Evolutionary conservation across 495 filamentous ascomycete genomes (phyloP).

Genomic region (Neurospora discreta): DNA sequence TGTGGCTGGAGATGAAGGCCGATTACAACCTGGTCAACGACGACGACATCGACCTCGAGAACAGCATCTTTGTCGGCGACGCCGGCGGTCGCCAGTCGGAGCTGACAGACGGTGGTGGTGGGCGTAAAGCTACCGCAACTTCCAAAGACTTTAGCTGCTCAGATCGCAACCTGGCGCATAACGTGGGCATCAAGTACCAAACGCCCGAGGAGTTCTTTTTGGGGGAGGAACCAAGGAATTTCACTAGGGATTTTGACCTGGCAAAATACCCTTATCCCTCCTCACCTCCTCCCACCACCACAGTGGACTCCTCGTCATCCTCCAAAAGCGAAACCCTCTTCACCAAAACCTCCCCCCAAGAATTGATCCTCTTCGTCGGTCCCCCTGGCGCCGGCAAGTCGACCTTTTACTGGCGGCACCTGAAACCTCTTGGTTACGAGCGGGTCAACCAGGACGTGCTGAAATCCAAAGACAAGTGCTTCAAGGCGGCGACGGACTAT

Average conservation of each 20-base stretch:
- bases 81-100: slow-evolving; percentile 47
- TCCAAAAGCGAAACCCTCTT: neutral
- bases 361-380: slow-evolving; percentile 78
- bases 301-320: neutral
- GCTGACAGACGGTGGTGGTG: neutral
- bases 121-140: slow-evolving; percentile 2
- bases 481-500: slow-evolving; percentile 59
- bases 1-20: slow-evolving; percentile 77
- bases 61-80: slow-evolving; percentile 84
- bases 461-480: slow-evolving; percentile 70
- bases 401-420: slow-evolving; percentile 70
- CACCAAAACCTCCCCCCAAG: slow-evolving; percentile 14
- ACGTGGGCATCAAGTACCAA: slow-evolving; percentile 65
- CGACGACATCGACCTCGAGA: slow-evolving; percentile 49
- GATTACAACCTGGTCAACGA: slow-evolving; percentile 55
- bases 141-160: slow-evolving; percentile 57
- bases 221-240: slow-evolving; percentile 47
- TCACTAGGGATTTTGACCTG: slow-evolving; percentile 57
- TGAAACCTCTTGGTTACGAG: slow-evolving; percentile 72
- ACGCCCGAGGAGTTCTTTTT: slow-evolving; percentile 92
- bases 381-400: slow-evolving; percentile 85
- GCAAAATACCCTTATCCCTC: slow-evolving; percentile 19
- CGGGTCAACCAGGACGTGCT: slow-evolving; percentile 83
- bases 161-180: slow-evolving; percentile 76
- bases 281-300: neutral